Evolutionary conservation across 805 yeast genomes (phyloP), one percentile per base, ranked within the genome.

Genomic region (Myxozyma lipomycoides): DNA sequence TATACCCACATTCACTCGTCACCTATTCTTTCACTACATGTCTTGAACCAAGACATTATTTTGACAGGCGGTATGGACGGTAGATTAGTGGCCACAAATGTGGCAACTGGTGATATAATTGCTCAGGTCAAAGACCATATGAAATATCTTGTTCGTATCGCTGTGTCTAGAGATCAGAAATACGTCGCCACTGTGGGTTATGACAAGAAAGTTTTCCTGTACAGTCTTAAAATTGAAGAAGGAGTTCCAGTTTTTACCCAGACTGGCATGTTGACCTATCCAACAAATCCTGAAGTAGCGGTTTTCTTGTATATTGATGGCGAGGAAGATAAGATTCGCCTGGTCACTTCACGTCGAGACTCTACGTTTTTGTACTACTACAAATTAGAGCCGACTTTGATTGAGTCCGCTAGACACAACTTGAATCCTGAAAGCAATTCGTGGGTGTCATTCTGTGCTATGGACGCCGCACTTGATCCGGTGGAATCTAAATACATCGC

Each of bases 41-140:
- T 55, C 59, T 5, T 71, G 7, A 52, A 58, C 4, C 62, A 61
- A 5, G 57, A 61, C 2, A 47, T 67, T 9, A 49, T 77, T 0
- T 48, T 75, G 5, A 62, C 75, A 12, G 75, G 77, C 42, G 83
- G 81, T 0, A 78, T 79, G 80, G 74, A 78, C 62, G 84, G 84
- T 5, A 64, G 61, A 34, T 59, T 74, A 1, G 64, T 64, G 40
- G 56, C 69, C 22, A 57, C 63, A 19, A 46, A 58, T 19, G 32
- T 64, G 4, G 45, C 28, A 2, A 49, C 55, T 4, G 48, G 48
- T 3, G 56, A 49, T 2, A 19, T 45, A 9, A 41, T 61, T 4
- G 48, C 43, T 15, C 65, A 66, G 30, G 32, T 58, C 2, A 67
- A 70, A 55, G 52, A 73, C 9, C 80, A 77, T 48, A 56, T 60